Evolutionary conservation across 176 grass and related monocot species (phyloP), one percentile per base, ranked within the genome.

Genomic region (Musa troglodytarum): DNA sequence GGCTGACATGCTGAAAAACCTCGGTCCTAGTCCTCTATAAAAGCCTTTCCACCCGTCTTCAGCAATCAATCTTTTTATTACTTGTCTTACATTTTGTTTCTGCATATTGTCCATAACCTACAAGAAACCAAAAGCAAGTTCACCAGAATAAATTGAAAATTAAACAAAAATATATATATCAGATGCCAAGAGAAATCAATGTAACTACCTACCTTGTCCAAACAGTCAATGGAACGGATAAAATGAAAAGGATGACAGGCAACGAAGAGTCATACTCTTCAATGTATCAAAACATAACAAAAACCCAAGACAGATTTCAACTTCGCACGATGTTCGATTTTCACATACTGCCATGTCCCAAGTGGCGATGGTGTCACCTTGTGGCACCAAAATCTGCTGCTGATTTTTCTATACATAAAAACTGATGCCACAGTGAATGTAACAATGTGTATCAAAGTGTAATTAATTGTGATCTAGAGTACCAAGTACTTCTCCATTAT

Each of bases 31-130:
- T 1, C 95, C 95, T 83, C 90, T 91, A 76, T 99, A 99, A 22
- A 99, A 85, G 68, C 90, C 95, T 81, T 94, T 91, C 90, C 90
- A 99, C 81, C 95, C 90, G 61, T 94, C 90, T 83, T 99, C 90
- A 73, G 85, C 86, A 53, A 94, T 82, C 84, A 99, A 99, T 84
- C 26, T 82, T 89, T 80, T 89, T 50, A 94, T 76, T 53, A 99
- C 90, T 84, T 94, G 86, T 25, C 76, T 72, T 5, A 86, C 85
- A 87, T 80, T 99, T 79, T 75, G 84, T 78, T 83, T 89, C 53
- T 94, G 82, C 71, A 76, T 43, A 72, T 77, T 82, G 85, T 83
- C 86, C 83, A 90, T 87, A 74, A 93, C 90, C 90, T 91, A 74
- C 55, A 89, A 49, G 78, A 53, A 20, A 58, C 13, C 26, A 65